phyloP scores from a whole-genome alignment of 306 rosid genomes.

The Sicyos baderoa region DNA sequence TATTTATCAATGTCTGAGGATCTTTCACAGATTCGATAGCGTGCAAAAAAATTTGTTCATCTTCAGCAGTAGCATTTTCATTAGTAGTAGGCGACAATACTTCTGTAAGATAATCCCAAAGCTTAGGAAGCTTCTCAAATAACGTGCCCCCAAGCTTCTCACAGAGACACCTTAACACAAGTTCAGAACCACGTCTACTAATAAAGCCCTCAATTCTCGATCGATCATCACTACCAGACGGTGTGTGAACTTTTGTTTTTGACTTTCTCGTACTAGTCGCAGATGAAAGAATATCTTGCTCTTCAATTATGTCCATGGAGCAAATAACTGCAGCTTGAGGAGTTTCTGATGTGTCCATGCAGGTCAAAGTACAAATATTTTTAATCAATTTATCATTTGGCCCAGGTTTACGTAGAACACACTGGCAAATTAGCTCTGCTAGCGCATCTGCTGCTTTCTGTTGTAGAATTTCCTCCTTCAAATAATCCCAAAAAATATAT shows the following conservation, averaged over 20 bases:
- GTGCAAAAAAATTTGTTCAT: slow-evolving; percentile 32
- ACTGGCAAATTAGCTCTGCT: slow-evolving; percentile 79
- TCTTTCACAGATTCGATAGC: slow-evolving; percentile 52
- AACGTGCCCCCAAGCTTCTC: slow-evolving; percentile 61
- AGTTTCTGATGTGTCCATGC: slow-evolving; percentile 86
- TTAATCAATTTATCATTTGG: slow-evolving; percentile 91
- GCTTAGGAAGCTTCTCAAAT: slow-evolving; percentile 84
- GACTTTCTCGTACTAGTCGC: slow-evolving; percentile 52
- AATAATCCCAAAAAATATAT: slow-evolving; percentile 21
- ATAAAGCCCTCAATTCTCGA: slow-evolving; percentile 81
- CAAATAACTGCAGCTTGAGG: slow-evolving; percentile 75
- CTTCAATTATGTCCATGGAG: slow-evolving; percentile 74
- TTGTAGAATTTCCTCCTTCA: slow-evolving; percentile 92
- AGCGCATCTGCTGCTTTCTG: slow-evolving; percentile 91
- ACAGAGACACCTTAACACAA: slow-evolving; percentile 72
- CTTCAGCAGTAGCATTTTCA: slow-evolving; percentile 30
- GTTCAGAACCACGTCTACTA: slow-evolving; percentile 95
- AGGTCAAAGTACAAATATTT: slow-evolving; percentile 76
- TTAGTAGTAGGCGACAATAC: slow-evolving; percentile 55
- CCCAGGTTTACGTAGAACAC: slow-evolving; percentile 72
- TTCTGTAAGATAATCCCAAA: slow-evolving; percentile 97
- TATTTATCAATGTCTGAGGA: slow-evolving; percentile 83
- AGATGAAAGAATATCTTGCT: slow-evolving; percentile 67
- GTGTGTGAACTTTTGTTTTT: slow-evolving; percentile 55
- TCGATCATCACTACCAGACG: slow-evolving; percentile 75